Evolutionary conservation across 352 stramenopile genomes (phyloP), one percentile per base, ranked within the genome.

Genomic region (Peronospora destructor): DNA sequence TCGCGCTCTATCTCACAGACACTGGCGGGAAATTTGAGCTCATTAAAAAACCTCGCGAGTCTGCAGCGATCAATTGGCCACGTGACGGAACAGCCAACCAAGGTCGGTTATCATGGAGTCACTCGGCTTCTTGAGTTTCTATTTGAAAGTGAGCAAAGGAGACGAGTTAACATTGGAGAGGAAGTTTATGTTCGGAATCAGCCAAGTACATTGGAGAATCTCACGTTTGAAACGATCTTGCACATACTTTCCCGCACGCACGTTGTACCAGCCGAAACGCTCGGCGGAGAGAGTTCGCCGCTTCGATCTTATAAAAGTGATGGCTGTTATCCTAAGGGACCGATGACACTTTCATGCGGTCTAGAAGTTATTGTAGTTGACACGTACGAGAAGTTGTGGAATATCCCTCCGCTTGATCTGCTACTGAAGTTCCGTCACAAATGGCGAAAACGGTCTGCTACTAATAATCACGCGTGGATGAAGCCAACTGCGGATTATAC

Each of bases 371-470:
- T 90, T 30, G 64, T 91, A 6, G 73, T 91, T 26, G 56, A 70
- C n/a, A 73, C 77, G 13, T 92, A 85, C 50, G 84, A 94, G 35
- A 76, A 81, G 6, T 43, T 92, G 17, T 94, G 84, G 81, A 87
- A 79, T 49, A 68, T 94, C 11, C 81, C 84, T n/a, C 66, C 78
- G 13, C 65, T 79, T 0, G 81, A 94, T 51, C 84, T 81, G 8
- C 36, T 92, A 25, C 58, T 91, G 10, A 79, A 85, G 41, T 85
- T 86, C 48, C 76, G 79, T 16, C 84, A 85, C 56, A 89, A 89
- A 52, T 94, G 84, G 84, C 60, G 84, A 30, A 89, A 88, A 19
- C 65, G 71, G 0, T 67, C 59, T 35, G 19, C 45, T n/a, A 42
- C 48, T 19, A 42, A 38, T 46, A 53, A 68, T 0, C 56, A 52